phyloP scores from a whole-genome alignment of 495 filamentous ascomycete genomes.

The Penicillium salamii region DNA sequence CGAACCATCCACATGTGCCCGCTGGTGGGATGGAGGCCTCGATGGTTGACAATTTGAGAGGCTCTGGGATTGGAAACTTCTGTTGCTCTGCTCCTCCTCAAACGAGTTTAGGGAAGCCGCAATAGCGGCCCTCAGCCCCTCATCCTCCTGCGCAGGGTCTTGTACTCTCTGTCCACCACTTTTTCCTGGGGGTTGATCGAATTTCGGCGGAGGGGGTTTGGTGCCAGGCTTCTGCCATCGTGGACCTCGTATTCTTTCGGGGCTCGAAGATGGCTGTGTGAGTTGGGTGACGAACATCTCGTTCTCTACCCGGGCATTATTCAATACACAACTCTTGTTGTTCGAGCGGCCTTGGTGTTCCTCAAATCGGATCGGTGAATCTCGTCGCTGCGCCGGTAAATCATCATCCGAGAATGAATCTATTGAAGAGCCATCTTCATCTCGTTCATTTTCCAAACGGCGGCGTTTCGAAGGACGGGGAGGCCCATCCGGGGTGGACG shows the following conservation, averaged over 20 bases:
- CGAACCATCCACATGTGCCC: conserved; percentile 6
- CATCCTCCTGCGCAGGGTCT: conserved; percentile 1
- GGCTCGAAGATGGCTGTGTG: conserved; percentile 49
- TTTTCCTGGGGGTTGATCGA: background rate
- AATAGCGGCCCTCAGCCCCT: conserved; percentile 35
- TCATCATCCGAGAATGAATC: conserved; percentile 24
- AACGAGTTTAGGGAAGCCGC: conserved; percentile 42
- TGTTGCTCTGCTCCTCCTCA: conserved; percentile 29
- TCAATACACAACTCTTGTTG: conserved; percentile 45
- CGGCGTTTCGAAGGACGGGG: conserved; percentile 36
- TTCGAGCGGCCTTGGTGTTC: conserved; percentile 32
- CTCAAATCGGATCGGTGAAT: conserved; percentile 15
- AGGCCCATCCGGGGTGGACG: conserved; percentile 16
- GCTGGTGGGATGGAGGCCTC: background rate
- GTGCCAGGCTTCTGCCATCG: conserved; percentile 48
- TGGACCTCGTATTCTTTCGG: conserved; percentile 51
- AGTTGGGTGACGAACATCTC: conserved; percentile 54
- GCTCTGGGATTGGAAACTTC: background rate
- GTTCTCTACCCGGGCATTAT: conserved; percentile 38
- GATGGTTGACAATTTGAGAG: background rate
- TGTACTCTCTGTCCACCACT: background rate
- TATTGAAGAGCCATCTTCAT: conserved; percentile 12
- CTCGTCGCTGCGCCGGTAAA: conserved; percentile 12
- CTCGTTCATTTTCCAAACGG: conserved; percentile 24
- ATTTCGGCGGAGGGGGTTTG: conserved; percentile 10